Evolutionary conservation across 2,329 filamentous ascomycete species (phyloP), one percentile per base, ranked within the genome.

Genomic region (Endothia cerciana): DNA sequence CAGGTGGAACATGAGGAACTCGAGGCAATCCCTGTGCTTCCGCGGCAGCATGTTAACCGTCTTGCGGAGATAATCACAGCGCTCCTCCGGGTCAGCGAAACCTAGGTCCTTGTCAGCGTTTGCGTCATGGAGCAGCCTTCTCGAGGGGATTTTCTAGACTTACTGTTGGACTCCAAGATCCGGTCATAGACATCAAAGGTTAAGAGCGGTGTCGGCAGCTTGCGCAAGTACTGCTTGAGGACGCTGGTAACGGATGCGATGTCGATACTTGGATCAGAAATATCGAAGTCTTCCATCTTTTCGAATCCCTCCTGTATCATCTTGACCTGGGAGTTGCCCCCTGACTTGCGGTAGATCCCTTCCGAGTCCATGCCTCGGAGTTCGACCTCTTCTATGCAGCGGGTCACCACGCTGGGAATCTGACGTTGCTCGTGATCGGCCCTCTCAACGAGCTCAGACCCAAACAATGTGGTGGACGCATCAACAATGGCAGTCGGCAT

Each of bases 291-390:
- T 70, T 91, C 87, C 66, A 87, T 90, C 76, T 89, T 90, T 77
- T 97, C 94, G 75, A 99, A 98, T 15, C 94, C 93, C 71, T 94
- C 91, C 74, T 94, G 92, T 72, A 99, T 92, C 73, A 87, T 84
- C 77, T 97, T 96, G 75, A 97, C 91, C 76, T 96, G 93, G 10
- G 92, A 93, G 73, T 91, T 93, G 71, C 94, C 95, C 65, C 95
- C 95, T 60, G 94, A 97, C 83, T 99, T 99, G 74, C 95, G 89
- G 80, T 99, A 99, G 72, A 99, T 97, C 69, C 95, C 95, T 80
- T 98, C 95, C 71, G 96, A 87, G 73, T 98, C 94, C 92, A 99
- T 97, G 78, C 94, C 95, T 75, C 95, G 89, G 28, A 95, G 81
- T 77, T 99, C 95, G 47, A 99, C 95, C 79, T 99, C 94, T 75